Conservation (phyloP, 2,329 filamentous ascomycete species). For the Colletotrichum chlorophyti region DNA sequence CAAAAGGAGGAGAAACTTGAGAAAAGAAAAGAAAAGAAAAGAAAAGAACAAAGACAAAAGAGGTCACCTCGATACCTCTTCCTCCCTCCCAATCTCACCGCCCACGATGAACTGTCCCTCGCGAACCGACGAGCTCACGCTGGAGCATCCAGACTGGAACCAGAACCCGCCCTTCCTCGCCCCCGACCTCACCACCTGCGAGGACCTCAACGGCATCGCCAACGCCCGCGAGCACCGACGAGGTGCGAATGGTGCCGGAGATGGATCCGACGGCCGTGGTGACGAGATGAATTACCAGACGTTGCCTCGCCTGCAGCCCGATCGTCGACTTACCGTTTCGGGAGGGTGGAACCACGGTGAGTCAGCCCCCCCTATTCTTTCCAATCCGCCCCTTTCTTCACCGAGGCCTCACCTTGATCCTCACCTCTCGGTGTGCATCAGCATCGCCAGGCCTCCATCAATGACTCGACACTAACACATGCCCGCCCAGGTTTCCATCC, state of each 20-base stretch:
- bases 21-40: neutral
- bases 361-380: neutral
- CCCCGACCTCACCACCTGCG: constrained; percentile 56
- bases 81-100: no score
- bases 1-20: no score
- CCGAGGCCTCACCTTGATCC: no score
- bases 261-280: constrained; percentile 16
- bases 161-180: constrained; percentile 59
- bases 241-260: constrained; percentile 41
- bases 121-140: constrained; percentile 56
- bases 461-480: neutral
- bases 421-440: neutral
- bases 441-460: neutral
- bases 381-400: no score
- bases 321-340: constrained; percentile 24
- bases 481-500: constrained; percentile 12
- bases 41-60: neutral
- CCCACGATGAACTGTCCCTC: constrained; percentile 60
- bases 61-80: neutral
- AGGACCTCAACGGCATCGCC: constrained; percentile 62
- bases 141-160: constrained; percentile 58
- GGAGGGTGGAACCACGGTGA: constrained; percentile 26
- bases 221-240: constrained; percentile 54
- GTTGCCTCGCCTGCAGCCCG: constrained; percentile 22
- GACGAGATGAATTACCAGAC: constrained; percentile 30